phyloP scores from a whole-genome alignment of 2,329 filamentous ascomycete genomes.

The Zasmidium angulare region DNA sequence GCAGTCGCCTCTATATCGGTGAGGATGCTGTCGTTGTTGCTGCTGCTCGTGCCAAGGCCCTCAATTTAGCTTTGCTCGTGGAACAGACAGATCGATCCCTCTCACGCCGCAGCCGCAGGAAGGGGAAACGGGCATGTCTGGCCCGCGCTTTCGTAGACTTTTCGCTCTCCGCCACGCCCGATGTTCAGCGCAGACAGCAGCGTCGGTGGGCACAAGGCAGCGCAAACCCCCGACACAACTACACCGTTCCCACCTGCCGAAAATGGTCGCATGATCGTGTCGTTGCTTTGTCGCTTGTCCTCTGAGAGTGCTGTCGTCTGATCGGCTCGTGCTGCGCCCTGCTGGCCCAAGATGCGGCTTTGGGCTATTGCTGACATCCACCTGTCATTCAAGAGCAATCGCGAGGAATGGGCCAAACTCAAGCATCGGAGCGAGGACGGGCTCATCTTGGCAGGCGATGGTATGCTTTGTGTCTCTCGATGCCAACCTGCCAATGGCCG shows the following conservation, averaged over 20 bases:
- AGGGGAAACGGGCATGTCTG: neutral
- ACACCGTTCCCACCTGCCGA: neutral
- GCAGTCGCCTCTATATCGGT: too few species aligned
- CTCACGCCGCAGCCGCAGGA: neutral
- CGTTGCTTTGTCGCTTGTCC: neutral
- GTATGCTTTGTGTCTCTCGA: conserved; percentile 15
- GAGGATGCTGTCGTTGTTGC: too few species aligned
- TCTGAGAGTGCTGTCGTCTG: neutral
- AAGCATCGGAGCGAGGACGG: conserved; percentile 43
- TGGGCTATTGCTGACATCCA: conserved; percentile 50
- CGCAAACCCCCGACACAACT: neutral
- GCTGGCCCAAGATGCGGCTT: conserved; percentile 28
- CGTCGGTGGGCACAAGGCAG: too few species aligned
- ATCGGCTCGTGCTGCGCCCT: neutral
- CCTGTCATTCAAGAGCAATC: conserved; percentile 48
- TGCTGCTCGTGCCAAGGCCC: neutral
- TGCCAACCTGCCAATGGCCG: conserved; percentile 7
- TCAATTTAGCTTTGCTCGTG: neutral
- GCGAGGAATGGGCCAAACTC: conserved; percentile 45
- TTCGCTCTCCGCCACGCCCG: conserved; percentile 1
- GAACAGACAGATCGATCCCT: neutral
- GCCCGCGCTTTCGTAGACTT: neutral
- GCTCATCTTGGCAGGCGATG: conserved; percentile 47
- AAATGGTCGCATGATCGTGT: neutral
- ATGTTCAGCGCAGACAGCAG: conserved; percentile 1